Evolutionary conservation across 148 eudicot species (phyloP), one percentile per base, ranked within the genome.

Genomic region (Persicaria tinctoria): DNA sequence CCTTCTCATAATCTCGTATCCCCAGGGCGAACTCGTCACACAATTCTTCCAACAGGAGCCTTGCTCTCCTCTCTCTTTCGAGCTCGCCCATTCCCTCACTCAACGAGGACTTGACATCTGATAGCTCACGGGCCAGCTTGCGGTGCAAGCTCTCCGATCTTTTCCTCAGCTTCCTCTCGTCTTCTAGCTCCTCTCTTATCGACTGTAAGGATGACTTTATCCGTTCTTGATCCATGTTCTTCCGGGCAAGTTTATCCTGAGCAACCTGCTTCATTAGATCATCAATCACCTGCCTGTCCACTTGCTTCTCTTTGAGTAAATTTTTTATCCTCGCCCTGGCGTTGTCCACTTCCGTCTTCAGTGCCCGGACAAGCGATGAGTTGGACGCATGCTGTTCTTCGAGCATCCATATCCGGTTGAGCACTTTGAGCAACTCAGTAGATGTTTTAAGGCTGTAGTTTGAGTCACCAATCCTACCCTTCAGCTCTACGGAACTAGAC

Each of bases 21-120:
- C 93, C 96, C 78, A 78, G 78, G 5, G 98, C 92, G 79, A 94
- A 90, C 80, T 94, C 97, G 74, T 94, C 97, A 57, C 97, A 87
- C 75, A 94, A 83, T n/a, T 87, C 85, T 80, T 94, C 98, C 59
- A 90, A 79, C 70, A 92, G 75, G 56, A 66, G 72, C 73, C 98
- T 81, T n/a, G 92, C 89, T 66, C 81, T 90, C 70, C 81, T 87
- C 79, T 90, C 96, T 63, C 85, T 79, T 73, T 87, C 90, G 12
- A 88, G 79, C 66, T 93, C 96, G 57, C 80, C 85, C 80, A 89
- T 76, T 76, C 82, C 87, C 75, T 79, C 77, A 16, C 84, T 79
- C 38, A 85, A 86, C 14, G 90, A 86, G 27, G 84, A 84, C 75
- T 91, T 89, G 72, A 83, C 51, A 32, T 84, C 91, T 20, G 84